Evolutionary conservation across 2,329 filamentous ascomycete species (phyloP).

Genomic region (Paecilomyces variotii): DNA sequence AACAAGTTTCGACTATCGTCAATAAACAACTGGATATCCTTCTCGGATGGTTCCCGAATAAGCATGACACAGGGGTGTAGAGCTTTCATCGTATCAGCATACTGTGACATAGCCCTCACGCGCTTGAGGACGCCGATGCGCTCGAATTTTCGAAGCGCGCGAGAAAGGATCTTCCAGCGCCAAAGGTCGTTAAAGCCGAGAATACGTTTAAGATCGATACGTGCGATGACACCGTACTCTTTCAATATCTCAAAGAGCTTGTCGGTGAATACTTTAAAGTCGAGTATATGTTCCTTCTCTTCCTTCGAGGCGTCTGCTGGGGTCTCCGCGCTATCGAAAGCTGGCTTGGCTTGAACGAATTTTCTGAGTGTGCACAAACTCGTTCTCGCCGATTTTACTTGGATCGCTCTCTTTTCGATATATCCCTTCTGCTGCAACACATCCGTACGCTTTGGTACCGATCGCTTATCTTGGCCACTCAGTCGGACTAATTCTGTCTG

Average conservation of each 20-base stretch:
- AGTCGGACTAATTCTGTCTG: constrained; percentile 48
- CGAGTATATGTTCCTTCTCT: constrained; percentile 28
- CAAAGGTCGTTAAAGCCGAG: constrained; percentile 34
- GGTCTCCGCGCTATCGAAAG: constrained; percentile 7
- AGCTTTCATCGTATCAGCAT: constrained; percentile 25
- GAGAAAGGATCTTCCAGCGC: constrained; percentile 34
- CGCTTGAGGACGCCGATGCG: constrained; percentile 38
- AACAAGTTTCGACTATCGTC: constrained; percentile 24
- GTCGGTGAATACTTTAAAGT: constrained; percentile 43
- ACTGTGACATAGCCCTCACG: constrained; percentile 36
- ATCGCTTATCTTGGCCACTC: constrained; percentile 58
- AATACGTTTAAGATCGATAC: constrained; percentile 44
- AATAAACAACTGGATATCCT: constrained; percentile 33
- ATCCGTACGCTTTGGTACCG: constrained; percentile 54
- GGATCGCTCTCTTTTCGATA: constrained; percentile 49
- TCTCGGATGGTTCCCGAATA: constrained; percentile 31
- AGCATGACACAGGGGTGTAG: constrained; percentile 38
- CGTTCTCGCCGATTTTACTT: constrained; percentile 43
- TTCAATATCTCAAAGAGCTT: constrained; percentile 43
- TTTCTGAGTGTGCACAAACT: constrained; percentile 49
- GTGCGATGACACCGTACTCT: constrained; percentile 43
- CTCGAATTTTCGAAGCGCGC: constrained; percentile 38
- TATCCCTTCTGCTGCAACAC: constrained; percentile 50
- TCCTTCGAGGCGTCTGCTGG: constrained; percentile 8
- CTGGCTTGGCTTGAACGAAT: constrained; percentile 27